Conservation (phyloP, 164 flowering plant species). For the Euptelea pleiosperma region DNA sequence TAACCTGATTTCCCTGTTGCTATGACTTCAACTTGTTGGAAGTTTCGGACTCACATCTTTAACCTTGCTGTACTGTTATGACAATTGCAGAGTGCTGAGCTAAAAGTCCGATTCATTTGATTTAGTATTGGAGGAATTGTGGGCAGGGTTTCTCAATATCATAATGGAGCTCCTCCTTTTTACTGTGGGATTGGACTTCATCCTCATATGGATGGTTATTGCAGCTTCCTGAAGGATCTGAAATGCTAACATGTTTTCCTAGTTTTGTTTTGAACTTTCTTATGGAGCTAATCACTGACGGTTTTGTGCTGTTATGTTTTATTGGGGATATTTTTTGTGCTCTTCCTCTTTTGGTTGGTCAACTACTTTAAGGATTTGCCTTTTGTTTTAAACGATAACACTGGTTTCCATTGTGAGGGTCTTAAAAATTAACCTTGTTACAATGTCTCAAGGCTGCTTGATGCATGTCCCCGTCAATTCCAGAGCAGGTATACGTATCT, state of each 20-base stretch:
- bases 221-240: constrained; percentile 10
- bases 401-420: constrained; percentile 9
- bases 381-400: constrained; percentile 8
- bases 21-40: constrained; percentile 69
- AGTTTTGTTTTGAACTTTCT: constrained; percentile 9
- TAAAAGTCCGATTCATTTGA: constrained; percentile 18
- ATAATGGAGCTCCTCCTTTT: constrained; percentile 3
- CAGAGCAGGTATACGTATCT: constrained; percentile 3
- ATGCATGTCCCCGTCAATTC: constrained; percentile 8
- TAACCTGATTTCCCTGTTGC: constrained; percentile 78
- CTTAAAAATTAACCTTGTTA: constrained; percentile 5
- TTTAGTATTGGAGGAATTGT: constrained; percentile 15
- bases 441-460: constrained; percentile 16
- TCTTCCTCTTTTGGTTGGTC: not conserved
- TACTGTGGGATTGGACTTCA: constrained; percentile 19
- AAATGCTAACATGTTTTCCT: constrained; percentile 19
- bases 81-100: constrained; percentile 65
- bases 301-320: constrained; percentile 11
- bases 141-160: constrained; percentile 1
- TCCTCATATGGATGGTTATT: too few species aligned
- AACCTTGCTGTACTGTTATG: constrained; percentile 88
- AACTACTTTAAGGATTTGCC: constrained; percentile 2
- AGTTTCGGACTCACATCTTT: constrained; percentile 87
- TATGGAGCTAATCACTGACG: constrained; percentile 18
- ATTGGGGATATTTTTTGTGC: not conserved